Evolutionary conservation across 768 basidiomycete species (phyloP), one percentile per base, ranked within the genome.

Genomic region (Nidula microcarpa): DNA sequence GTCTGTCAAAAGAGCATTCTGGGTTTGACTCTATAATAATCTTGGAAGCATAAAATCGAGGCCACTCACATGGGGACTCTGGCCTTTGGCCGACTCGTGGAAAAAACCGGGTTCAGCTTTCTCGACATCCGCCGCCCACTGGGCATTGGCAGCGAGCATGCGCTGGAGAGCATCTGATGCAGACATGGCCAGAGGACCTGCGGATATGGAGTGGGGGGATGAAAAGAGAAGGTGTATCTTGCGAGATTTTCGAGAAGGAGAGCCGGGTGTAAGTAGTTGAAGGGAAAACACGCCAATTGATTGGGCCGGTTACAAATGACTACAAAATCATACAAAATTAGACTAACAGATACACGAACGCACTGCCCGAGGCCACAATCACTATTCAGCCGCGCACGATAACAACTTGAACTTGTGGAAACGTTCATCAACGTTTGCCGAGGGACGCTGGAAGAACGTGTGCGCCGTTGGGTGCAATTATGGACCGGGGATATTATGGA

Each of bases 51-150:
- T n/a, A 45, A 37, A 33, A 43, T 52, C 47, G 34, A 56, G 39
- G 23, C 8, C 35, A 65, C 74, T 23, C 54, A 82, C 88, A 74
- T 89, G 83, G 6, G 87, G 85, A 2, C 66, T 54, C 63, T 94
- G 93, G 10, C 85, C 87, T 62, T 82, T 72, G 0, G 85, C 80
- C 2, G 70, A 77, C 54, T 77, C 61, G 1, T 67, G 56, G 55
- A 94, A 91, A 64, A 94, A 92, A 13, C 67, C 71, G 1, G 87
- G 83, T 13, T 88, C 80, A 11, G 74, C 63, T 9, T 62, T 53
- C 32, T 76, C 63, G 54, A 91, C 82, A 39, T 81, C 76, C 30
- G 73, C 61, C 0, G 89, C 85, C 92, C 92, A 95, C 55, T 80
- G 75, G 3, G 74, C 69, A 68, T 95, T 95, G 41, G 73, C 62